Evolutionary conservation across 2,329 filamentous ascomycete species (phyloP).

Genomic region (Cordyceps pruinosa): DNA sequence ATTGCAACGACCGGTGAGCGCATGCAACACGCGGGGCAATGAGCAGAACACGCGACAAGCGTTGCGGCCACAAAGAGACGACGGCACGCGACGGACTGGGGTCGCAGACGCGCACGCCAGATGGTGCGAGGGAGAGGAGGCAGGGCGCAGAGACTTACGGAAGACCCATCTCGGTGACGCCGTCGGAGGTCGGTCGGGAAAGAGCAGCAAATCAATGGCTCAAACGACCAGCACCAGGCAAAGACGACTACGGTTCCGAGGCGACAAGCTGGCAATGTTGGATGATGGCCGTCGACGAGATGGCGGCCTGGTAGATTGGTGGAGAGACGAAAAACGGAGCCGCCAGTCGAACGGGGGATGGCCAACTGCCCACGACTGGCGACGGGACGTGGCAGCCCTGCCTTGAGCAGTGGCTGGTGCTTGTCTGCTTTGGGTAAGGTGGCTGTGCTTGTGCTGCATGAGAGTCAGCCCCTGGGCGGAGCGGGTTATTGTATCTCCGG

Average conservation of each 20-base stretch:
- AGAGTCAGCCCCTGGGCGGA: neutral
- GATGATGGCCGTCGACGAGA: conserved; percentile 11
- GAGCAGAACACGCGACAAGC: neutral
- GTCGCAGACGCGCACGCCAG: neutral
- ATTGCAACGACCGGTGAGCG: neutral
- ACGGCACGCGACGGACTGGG: neutral
- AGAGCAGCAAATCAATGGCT: conserved; percentile 9
- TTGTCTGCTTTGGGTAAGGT: neutral
- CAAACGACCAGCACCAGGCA: neutral
- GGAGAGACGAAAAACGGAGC: conserved; percentile 14
- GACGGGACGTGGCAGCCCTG: neutral
- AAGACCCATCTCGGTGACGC: conserved; percentile 35
- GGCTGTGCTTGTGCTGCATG: neutral
- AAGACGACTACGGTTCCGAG: neutral
- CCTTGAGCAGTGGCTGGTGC: neutral
- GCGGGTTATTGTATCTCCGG: neutral
- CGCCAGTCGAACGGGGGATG: conserved; percentile 3
- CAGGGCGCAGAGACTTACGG: conserved; percentile 35
- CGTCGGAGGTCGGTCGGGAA: neutral
- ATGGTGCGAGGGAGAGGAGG: neutral
- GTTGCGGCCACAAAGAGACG: neutral
- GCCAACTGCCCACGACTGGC: neutral
- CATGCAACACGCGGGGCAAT: neutral
- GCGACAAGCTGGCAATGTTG: neutral
- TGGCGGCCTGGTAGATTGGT: conserved; percentile 7